These are phyloP conservation scores for Arachis hypogaea DNA, from an alignment of 306 rosid genomes.

Conservation along the genomic window DNA sequence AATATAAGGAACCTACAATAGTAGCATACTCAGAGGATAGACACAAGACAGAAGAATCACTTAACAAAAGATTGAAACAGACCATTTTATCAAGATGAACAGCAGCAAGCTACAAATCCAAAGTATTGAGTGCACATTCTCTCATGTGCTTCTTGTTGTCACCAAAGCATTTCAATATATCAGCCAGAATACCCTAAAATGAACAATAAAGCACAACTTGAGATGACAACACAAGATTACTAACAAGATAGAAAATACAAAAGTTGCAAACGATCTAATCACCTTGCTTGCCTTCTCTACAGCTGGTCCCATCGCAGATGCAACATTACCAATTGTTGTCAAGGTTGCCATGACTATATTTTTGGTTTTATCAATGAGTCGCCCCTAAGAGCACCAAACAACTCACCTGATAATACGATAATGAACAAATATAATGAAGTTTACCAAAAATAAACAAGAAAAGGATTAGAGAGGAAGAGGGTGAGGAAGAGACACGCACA, in stretches of 20 bases:
- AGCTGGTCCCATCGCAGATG: slow-evolving; percentile 92
- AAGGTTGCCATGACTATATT: slow-evolving; percentile 86
- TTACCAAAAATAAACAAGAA: slow-evolving; percentile 1
- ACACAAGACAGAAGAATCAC: too few species aligned
- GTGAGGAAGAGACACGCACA: background rate
- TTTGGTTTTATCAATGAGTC: slow-evolving; percentile 88
- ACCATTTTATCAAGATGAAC: too few species aligned
- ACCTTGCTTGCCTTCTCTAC: slow-evolving; percentile 99
- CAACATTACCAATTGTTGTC: slow-evolving; percentile 84
- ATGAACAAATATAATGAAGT: slow-evolving; percentile 7
- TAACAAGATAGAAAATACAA: background rate
- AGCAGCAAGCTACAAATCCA: too few species aligned
- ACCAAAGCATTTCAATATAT: slow-evolving; percentile 85
- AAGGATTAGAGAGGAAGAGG: background rate
- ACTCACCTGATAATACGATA: slow-evolving; percentile 61
- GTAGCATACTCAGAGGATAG: too few species aligned
- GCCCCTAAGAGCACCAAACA: slow-evolving; percentile 94
- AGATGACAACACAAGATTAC: slow-evolving; percentile 7
- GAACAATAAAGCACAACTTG: slow-evolving; percentile 30
- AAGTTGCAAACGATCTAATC: slow-evolving; percentile 31
- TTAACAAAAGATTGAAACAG: too few species aligned
- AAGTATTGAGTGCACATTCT: too few species aligned
- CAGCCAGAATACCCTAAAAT: slow-evolving; percentile 83
- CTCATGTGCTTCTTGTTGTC: slow-evolving; percentile 50
- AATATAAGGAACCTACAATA: too few species aligned